Evolutionary conservation across 345 rosid species (phyloP).

Genomic region (Erucastrum elatum): DNA sequence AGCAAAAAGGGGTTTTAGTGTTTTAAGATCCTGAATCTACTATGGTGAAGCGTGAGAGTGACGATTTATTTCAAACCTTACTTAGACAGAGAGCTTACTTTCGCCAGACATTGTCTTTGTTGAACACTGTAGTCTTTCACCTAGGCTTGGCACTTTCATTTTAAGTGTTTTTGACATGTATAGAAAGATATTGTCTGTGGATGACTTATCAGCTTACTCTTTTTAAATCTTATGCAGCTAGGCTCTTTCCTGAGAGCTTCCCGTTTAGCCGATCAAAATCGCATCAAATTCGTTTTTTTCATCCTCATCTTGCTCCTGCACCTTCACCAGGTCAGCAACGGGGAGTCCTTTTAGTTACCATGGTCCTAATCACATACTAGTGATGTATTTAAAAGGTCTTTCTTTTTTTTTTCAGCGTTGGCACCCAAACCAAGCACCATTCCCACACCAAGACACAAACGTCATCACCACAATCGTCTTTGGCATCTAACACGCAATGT

Average conservation of each 20-base stretch:
- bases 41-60: constrained; percentile 28
- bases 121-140: background rate
- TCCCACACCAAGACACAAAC: constrained; percentile 47
- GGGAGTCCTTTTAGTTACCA: constrained; percentile 35
- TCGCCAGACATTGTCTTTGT: background rate
- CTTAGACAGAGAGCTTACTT: background rate
- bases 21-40: constrained; percentile 22
- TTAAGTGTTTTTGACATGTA: background rate
- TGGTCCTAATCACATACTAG: background rate
- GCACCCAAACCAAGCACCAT: constrained; percentile 43
- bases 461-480: constrained; percentile 56
- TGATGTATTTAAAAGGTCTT: constrained; percentile 21
- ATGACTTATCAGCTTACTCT: constrained; percentile 29
- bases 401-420: constrained; percentile 43
- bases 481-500: constrained; percentile 51
- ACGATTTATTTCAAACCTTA: constrained; percentile 15
- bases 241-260: constrained; percentile 46
- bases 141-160: background rate
- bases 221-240: constrained; percentile 46
- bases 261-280: constrained; percentile 44
- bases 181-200: background rate
- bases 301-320: constrained; percentile 50
- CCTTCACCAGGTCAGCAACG: constrained; percentile 50
- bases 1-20: constrained; percentile 25
- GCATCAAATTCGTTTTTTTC: constrained; percentile 40